These are phyloP conservation scores for Boletus rex-veris DNA, from an alignment of 768 basidiomycete species.

Conservation along the genomic window DNA sequence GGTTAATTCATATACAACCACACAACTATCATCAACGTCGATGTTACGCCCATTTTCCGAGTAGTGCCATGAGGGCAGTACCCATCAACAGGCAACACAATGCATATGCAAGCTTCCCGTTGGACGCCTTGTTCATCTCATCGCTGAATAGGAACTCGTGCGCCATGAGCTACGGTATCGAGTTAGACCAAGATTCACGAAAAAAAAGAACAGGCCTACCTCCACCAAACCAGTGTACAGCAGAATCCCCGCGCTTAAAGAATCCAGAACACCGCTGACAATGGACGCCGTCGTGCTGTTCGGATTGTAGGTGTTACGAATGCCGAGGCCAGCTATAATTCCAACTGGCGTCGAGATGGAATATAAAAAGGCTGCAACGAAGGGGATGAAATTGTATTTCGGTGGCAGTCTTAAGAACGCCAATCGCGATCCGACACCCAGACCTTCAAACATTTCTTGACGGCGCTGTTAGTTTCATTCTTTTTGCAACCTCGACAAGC, in stretches of 20 bases:
- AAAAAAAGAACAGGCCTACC: constrained; percentile 33
- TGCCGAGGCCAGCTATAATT: constrained; percentile 79
- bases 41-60: too few species aligned
- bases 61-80: too few species aligned
- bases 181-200: background rate
- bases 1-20: too few species aligned
- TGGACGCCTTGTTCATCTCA: constrained; percentile 70
- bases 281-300: constrained; percentile 70
- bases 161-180: constrained; percentile 65
- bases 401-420: constrained; percentile 68
- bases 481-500: background rate
- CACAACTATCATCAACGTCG: too few species aligned
- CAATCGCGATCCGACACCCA: constrained; percentile 88
- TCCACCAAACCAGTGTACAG: constrained; percentile 87
- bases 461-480: background rate
- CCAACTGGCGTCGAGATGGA: constrained; percentile 83
- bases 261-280: constrained; percentile 82
- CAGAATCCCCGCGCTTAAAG: constrained; percentile 83
- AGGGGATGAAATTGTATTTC: constrained; percentile 53
- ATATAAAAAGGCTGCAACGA: constrained; percentile 60
- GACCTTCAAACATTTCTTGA: constrained; percentile 88
- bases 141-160: constrained; percentile 94
- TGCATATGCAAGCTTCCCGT: too few species aligned
- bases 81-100: too few species aligned
- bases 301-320: constrained; percentile 79